Evolutionary conservation across 2,329 filamentous ascomycete species (phyloP).

Genomic region (Xylogone sp.): DNA sequence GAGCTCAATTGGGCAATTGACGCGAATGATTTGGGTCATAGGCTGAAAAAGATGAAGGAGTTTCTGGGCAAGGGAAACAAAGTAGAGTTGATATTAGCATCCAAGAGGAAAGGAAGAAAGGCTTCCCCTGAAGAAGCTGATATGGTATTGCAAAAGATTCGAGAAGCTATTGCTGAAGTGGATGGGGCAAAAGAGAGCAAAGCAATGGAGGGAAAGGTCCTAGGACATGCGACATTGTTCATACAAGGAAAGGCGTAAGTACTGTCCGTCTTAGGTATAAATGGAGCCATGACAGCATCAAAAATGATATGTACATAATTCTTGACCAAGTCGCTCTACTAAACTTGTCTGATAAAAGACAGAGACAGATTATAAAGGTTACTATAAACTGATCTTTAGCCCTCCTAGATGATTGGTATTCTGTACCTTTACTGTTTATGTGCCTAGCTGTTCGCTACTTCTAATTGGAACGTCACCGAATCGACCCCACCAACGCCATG

Average conservation of each 20-base stretch:
- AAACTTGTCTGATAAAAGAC: too few species aligned
- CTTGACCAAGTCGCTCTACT: too few species aligned
- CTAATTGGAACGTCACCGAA: too few species aligned
- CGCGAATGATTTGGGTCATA: constrained; percentile 68
- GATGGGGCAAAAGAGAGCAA: constrained; percentile 41
- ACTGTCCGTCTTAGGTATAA: too few species aligned
- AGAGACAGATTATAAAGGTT: too few species aligned
- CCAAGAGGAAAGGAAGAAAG: constrained; percentile 59
- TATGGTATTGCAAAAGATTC: constrained; percentile 50
- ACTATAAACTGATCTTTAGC: too few species aligned
- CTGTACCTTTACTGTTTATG: too few species aligned
- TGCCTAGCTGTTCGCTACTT: too few species aligned
- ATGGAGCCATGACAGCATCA: too few species aligned
- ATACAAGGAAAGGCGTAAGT: constrained; percentile 35
- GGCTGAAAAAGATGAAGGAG: constrained; percentile 59
- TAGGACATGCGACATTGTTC: constrained; percentile 39
- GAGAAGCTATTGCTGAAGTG: constrained; percentile 29
- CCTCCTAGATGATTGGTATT: too few species aligned
- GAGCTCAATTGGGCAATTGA: constrained; percentile 90
- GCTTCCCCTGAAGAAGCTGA: constrained; percentile 59
- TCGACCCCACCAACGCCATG: too few species aligned
- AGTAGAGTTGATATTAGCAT: constrained; percentile 70
- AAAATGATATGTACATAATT: too few species aligned
- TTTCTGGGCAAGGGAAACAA: constrained; percentile 73
- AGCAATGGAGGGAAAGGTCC: constrained; percentile 40